A percentile compares a stretch with the other conserved stretches of the same genome.
Evolutionary conservation across 108 stramenopile species (phyloP).

Genomic region (Cyclotella sp.): DNA sequence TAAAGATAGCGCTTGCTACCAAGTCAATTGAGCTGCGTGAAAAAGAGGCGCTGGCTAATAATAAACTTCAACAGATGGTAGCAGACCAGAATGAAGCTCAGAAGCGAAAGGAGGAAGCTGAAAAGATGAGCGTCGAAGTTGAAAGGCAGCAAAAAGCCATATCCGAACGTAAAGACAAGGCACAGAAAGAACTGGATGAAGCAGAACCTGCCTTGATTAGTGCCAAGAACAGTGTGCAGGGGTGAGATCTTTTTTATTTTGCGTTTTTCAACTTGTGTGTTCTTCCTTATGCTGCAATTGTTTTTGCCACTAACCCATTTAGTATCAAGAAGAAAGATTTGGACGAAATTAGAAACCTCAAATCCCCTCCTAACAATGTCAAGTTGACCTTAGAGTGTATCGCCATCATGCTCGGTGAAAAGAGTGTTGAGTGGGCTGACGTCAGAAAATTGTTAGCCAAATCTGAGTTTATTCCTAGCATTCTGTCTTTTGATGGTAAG

Average conservation of each 20-base stretch:
- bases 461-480: conserved; percentile 95
- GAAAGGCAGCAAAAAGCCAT: conserved; percentile 81
- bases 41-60: conserved; percentile 92
- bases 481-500: conserved; percentile 88
- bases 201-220: conserved; percentile 95
- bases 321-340: conserved; percentile 96
- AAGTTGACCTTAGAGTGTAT: conserved; percentile 96
- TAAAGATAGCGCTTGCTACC: conserved; percentile 81
- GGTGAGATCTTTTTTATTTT: background rate
- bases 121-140: conserved; percentile 88
- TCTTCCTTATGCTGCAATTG: no score
- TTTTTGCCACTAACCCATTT: no score
- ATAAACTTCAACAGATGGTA: conserved; percentile 98
- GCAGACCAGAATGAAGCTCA: conserved; percentile 98
- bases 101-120: conserved; percentile 91
- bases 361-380: conserved; percentile 94
- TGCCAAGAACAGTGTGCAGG: conserved; percentile 89
- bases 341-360: conserved; percentile 94
- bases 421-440: conserved; percentile 90
- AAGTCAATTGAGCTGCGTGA: conserved; percentile 83
- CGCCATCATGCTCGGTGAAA: conserved; percentile 94
- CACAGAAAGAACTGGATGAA: conserved; percentile 93
- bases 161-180: conserved; percentile 87
- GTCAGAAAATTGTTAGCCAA: conserved; percentile 92
- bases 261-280: no score